Evolutionary conservation across 163 green algal species (phyloP).

Genomic region (Scenedesmus sp.): DNA sequence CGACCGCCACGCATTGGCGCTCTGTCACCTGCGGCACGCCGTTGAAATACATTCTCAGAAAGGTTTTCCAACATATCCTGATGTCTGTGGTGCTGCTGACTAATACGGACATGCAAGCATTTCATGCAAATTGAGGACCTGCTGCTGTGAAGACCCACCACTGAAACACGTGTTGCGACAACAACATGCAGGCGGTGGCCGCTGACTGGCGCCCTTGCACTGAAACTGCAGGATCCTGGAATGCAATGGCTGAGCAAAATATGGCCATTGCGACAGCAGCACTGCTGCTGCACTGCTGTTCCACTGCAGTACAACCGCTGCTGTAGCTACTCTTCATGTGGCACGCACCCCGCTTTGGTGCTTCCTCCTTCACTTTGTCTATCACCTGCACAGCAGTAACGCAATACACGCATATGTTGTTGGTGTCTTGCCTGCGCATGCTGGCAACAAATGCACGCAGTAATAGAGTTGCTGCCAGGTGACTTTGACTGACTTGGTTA

Average conservation of each 20-base stretch:
- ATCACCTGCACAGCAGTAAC: constrained; percentile 72
- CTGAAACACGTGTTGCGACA: background rate
- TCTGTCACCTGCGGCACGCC: background rate
- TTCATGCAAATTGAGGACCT: no score
- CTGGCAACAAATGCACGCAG: background rate
- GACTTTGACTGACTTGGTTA: no score
- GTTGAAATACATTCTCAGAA: background rate
- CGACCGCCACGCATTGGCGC: constrained; percentile 41
- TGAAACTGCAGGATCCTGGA: background rate
- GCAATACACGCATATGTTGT: background rate
- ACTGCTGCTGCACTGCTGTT: background rate
- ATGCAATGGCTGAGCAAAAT: background rate
- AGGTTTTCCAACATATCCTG: no score
- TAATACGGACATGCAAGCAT: no score
- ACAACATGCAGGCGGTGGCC: no score
- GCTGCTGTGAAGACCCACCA: background rate
- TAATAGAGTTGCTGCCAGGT: background rate
- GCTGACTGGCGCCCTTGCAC: no score
- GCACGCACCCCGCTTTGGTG: constrained; percentile 69
- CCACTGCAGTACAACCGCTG: background rate
- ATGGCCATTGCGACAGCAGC: background rate
- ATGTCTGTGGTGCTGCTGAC: no score
- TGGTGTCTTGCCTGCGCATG: background rate
- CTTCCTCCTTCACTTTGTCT: constrained; percentile 93
- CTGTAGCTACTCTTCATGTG: background rate